A percentile compares a stretch with the other conserved stretches of the same genome.
phyloP scores from a whole-genome alignment of 164 flowering plant species.

The Annona squamosa region DNA sequence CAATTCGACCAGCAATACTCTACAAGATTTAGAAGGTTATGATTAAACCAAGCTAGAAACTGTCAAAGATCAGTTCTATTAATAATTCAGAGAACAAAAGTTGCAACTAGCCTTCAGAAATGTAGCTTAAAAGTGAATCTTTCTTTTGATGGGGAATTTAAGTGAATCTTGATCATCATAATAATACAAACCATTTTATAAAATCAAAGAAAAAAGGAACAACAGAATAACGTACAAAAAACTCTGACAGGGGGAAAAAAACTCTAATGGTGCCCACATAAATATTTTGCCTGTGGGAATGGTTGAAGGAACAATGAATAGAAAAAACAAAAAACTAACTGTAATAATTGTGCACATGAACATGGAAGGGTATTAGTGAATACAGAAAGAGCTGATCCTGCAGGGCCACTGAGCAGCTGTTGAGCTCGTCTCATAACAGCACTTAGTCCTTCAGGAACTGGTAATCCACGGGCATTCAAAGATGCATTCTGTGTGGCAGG shows the following conservation, averaged over 20 bases:
- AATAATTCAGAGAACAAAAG: not conserved
- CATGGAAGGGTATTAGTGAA: not conserved
- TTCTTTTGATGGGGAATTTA: no score
- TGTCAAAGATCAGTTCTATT: not conserved
- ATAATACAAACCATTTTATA: no score
- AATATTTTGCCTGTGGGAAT: not conserved
- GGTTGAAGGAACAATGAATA: not conserved
- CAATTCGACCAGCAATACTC: conserved; percentile 77
- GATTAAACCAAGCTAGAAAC: conserved; percentile 2
- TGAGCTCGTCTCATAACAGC: conserved; percentile 55
- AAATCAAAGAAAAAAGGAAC: not conserved
- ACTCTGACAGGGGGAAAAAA: not conserved
- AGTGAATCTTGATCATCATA: no score
- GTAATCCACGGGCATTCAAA: conserved; percentile 43
- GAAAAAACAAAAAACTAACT: not conserved
- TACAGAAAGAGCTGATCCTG: conserved; percentile 51
- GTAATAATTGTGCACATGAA: not conserved
- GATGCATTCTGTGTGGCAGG: conserved; percentile 41
- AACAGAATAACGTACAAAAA: no score
- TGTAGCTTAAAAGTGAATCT: no score
- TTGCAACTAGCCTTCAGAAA: not conserved
- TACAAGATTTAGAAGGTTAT: conserved; percentile 50
- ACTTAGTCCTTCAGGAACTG: conserved; percentile 64
- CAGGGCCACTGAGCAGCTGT: conserved; percentile 55
- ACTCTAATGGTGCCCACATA: not conserved